Evolutionary conservation across 164 flowering plant genomes (phyloP).

Genomic region (Berberis thunbergii): DNA sequence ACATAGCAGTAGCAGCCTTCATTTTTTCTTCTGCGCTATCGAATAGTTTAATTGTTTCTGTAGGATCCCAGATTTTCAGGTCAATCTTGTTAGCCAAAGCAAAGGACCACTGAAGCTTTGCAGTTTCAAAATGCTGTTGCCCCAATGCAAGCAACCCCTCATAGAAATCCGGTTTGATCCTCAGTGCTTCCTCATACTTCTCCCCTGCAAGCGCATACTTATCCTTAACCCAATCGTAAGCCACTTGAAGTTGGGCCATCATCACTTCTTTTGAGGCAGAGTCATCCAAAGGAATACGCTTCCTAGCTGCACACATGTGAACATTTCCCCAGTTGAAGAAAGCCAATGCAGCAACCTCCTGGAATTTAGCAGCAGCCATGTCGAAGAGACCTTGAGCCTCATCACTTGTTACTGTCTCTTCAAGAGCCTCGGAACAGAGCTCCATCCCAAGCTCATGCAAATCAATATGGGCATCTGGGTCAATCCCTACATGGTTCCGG

Average conservation of each 20-base stretch:
- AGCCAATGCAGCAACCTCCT: slow-evolving; percentile 93
- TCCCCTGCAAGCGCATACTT: slow-evolving; percentile 75
- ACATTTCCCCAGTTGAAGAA: slow-evolving; percentile 99
- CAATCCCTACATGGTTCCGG: slow-evolving; percentile 87
- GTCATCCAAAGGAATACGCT: slow-evolving; percentile 83
- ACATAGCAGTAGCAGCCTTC: slow-evolving; percentile 92
- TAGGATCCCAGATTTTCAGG: slow-evolving; percentile 62
- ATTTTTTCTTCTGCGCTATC: slow-evolving; percentile 88
- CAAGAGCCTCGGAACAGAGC: slow-evolving; percentile 93
- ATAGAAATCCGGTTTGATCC: slow-evolving; percentile 87
- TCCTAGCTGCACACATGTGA: slow-evolving; percentile 96
- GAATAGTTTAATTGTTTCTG: slow-evolving; percentile 70
- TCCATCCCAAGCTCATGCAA: slow-evolving; percentile 97
- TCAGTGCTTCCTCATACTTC: slow-evolving; percentile 80
- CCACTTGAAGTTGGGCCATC: slow-evolving; percentile 60
- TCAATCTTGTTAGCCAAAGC: slow-evolving; percentile 76
- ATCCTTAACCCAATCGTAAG: slow-evolving; percentile 88
- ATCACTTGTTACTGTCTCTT: slow-evolving; percentile 92
- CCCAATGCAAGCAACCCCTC: slow-evolving; percentile 93
- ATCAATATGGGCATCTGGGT: slow-evolving; percentile 93
- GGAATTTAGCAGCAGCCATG: slow-evolving; percentile 90
- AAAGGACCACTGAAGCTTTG: slow-evolving; percentile 95
- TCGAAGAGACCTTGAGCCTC: slow-evolving; percentile 90
- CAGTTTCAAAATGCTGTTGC: slow-evolving; percentile 97
- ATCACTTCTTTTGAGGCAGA: slow-evolving; percentile 59